Evolutionary conservation across 2,329 filamentous ascomycete species (phyloP), one percentile per base, ranked within the genome.

Genomic region (Microascus cirrosus): DNA sequence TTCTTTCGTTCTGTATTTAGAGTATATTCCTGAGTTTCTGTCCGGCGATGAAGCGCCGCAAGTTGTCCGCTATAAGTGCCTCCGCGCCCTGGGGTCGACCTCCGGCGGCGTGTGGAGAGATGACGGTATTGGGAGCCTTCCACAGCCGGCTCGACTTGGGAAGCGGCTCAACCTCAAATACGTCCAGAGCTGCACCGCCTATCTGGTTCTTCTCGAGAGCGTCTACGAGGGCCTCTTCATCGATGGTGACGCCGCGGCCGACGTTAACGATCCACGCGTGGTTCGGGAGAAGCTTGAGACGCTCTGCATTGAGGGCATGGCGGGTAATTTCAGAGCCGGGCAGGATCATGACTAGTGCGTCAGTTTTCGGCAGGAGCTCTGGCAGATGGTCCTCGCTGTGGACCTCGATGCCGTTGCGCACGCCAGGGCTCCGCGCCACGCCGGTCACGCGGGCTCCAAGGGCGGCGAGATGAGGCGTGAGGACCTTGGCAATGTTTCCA

Each of bases 191-290:
- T 0, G 89, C 89, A 3, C 87, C 89, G 0, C 86, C 85, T 53
- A 94, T 87, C 65, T 80, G 84, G 1, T 85, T 86, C 25, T 80
- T 77, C 54, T 92, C 81, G 0, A 94, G 71, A 0, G 87, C 89
- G 55, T 79, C 79, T 0, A 92, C 74, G 3, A 94, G 74, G 0
- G 88, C 87, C 1, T 77, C 77, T 68, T 94, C 89, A 60, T 93
- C 89, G 61, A 92, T 87, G 55, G 92, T 88, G 0, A 89, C 89
- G 2, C 89, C 89, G 34, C 89, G 76, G 1, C 89, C 89, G 0
- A 93, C 88, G 61, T 94, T 94, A 56, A 94, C 76, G 8, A 93
- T 67, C 78, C 78, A 80, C 24, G 77, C 77, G 67, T 85, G 82
- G 61, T 75, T 76, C 42, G 82, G 82, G 60, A 85, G 69, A 53